Percentiles rank a stretch among this genome's conserved stretches.
These are phyloP conservation scores for Neodidymelliopsis sp. DNA, from an alignment of 2,329 filamentous ascomycete species.

Conservation along the genomic window DNA sequence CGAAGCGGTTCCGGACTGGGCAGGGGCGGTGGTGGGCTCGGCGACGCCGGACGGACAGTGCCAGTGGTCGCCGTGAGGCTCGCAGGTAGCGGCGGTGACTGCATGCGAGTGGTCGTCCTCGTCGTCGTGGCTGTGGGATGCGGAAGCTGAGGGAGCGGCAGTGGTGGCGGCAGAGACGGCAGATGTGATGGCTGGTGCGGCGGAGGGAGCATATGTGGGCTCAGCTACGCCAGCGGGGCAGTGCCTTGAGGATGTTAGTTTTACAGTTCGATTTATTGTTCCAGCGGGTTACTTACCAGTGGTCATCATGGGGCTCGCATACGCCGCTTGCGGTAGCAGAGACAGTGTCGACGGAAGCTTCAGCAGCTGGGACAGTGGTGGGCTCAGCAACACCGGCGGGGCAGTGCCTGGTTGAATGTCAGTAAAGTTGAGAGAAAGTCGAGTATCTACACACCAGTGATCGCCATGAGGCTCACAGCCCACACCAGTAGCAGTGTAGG, in stretches of 20 bases:
- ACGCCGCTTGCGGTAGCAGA: conserved; percentile 24
- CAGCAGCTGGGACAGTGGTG: conserved; percentile 18
- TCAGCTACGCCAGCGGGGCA: conserved; percentile 27
- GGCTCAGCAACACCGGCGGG: conserved; percentile 22
- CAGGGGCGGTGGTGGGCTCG: conserved; percentile 31
- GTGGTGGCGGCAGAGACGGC: conserved; percentile 9
- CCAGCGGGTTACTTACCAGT: conserved; percentile 26
- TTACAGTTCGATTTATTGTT: too few relatives aligned
- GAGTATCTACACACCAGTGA: conserved; percentile 13
- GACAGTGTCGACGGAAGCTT: conserved; percentile 18
- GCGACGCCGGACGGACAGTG: conserved; percentile 38
- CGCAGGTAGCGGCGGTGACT: conserved; percentile 37
- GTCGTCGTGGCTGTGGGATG: conserved; percentile 25
- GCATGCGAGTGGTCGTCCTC: conserved; percentile 33
- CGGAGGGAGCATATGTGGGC: conserved; percentile 21
- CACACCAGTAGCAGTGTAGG: conserved; percentile 20
- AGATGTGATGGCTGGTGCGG: conserved; percentile 12
- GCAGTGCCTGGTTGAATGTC: conserved; percentile 19
- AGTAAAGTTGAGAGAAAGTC: not conserved
- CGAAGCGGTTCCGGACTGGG: conserved; percentile 13
- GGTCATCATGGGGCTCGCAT: conserved; percentile 35
- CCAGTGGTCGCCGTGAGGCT: conserved; percentile 38
- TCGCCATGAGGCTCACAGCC: conserved; percentile 22
- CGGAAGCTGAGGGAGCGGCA: conserved; percentile 13
- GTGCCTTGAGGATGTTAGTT: conserved; percentile 20